Evolutionary conservation across 306 rosid genomes (phyloP).

Genomic region (Ormosia emarginata): DNA sequence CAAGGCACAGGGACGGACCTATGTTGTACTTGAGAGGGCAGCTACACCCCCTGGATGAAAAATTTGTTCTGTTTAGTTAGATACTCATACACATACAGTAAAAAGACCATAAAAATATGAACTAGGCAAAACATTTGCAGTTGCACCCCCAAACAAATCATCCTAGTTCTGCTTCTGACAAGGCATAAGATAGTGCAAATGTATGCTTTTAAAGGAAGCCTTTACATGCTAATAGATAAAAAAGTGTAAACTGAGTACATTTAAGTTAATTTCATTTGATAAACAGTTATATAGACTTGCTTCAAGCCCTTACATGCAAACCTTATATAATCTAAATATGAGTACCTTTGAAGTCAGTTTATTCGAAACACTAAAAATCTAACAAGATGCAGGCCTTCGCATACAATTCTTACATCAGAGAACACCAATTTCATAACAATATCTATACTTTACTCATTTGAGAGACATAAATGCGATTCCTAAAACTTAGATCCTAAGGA

Average conservation of each 20-base stretch:
- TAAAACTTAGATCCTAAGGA: constrained; percentile 27
- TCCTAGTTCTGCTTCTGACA: too few relatives aligned
- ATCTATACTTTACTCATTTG: constrained; percentile 14
- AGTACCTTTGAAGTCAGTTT: neutral
- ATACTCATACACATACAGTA: too few relatives aligned
- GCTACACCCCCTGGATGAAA: too few relatives aligned
- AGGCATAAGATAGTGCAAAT: neutral
- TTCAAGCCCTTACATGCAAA: neutral
- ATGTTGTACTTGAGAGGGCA: too few relatives aligned
- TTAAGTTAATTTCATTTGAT: neutral
- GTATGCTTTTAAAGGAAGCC: neutral
- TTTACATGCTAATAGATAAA: neutral
- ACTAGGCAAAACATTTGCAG: too few relatives aligned
- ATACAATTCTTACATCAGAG: neutral
- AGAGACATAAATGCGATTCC: constrained; percentile 32
- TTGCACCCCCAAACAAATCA: too few relatives aligned
- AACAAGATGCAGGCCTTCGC: neutral
- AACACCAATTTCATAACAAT: constrained; percentile 14
- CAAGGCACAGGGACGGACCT: neutral
- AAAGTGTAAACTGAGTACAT: neutral
- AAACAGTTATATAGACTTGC: neutral
- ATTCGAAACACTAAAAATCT: neutral
- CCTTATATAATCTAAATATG: neutral
- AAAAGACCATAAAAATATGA: too few relatives aligned
- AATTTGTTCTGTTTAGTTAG: too few relatives aligned